These are phyloP conservation scores for Trypanosoma avium DNA, from an alignment of 208 protist genomes.

Conservation along the genomic window DNA sequence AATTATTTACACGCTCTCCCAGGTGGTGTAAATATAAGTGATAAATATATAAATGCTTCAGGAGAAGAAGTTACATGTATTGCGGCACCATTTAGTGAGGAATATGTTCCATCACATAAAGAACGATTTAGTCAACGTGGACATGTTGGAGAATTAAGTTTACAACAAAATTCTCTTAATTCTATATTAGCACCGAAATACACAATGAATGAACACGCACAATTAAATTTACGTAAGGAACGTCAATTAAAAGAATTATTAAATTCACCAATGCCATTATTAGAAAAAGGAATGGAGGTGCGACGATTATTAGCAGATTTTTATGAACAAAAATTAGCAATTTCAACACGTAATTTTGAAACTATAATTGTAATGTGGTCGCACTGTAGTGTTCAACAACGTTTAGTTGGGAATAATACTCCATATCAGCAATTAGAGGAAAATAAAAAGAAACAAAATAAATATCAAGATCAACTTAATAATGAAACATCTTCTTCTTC, in stretches of 20 bases:
- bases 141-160: slow-evolving; percentile 58
- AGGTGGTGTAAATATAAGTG: slow-evolving; percentile 26
- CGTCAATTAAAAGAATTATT: slow-evolving; percentile 71
- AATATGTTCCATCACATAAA: slow-evolving; percentile 57
- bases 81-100: slow-evolving; percentile 68
- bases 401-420: slow-evolving; percentile 26
- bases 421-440: background rate
- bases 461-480: no score
- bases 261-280: slow-evolving; percentile 50
- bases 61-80: slow-evolving; percentile 32
- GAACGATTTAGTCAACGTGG: slow-evolving; percentile 54
- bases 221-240: slow-evolving; percentile 73
- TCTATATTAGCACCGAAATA: slow-evolving; percentile 18
- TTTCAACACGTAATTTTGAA: slow-evolving; percentile 63
- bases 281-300: slow-evolving; percentile 58
- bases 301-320: slow-evolving; percentile 43
- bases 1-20: slow-evolving; percentile 41
- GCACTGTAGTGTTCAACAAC: slow-evolving; percentile 55
- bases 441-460: no score
- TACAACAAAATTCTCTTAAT: slow-evolving; percentile 37
- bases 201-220: slow-evolving; percentile 45
- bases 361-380: slow-evolving; percentile 62
- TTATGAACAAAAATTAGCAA: slow-evolving; percentile 42
- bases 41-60: slow-evolving; percentile 35
- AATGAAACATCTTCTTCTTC: background rate